Conservation (phyloP, 2,329 filamentous ascomycete genomes). For the Chaetomiaceae sp. region DNA sequence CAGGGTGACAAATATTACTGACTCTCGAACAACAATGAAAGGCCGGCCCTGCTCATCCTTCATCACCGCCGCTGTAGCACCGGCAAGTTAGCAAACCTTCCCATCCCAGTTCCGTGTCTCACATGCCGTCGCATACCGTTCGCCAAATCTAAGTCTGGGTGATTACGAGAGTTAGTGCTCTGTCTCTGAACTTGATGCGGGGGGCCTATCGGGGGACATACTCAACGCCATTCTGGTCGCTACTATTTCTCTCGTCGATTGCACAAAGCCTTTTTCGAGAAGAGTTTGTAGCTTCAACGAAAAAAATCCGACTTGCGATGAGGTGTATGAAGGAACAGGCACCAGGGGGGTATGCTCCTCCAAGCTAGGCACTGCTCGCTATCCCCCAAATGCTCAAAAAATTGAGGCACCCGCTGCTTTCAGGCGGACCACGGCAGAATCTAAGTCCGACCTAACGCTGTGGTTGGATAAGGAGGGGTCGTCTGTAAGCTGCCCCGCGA, state of each 20-base stretch:
- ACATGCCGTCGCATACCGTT: slow-evolving; percentile 60
- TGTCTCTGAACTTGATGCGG: slow-evolving; percentile 18
- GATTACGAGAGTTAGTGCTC: slow-evolving; percentile 18
- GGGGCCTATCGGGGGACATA: slow-evolving; percentile 38
- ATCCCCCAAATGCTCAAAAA: slow-evolving; percentile 28
- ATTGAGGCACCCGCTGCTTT: slow-evolving; percentile 19
- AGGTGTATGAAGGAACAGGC: slow-evolving; percentile 16
- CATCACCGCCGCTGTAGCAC: slow-evolving; percentile 61
- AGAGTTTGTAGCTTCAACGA: slow-evolving; percentile 11
- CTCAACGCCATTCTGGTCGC: slow-evolving; percentile 54
- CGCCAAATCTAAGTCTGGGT: slow-evolving; percentile 74
- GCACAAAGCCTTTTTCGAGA: slow-evolving; percentile 4
- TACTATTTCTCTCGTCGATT: slow-evolving; percentile 7
- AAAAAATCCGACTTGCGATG: background rate
- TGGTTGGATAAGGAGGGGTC: slow-evolving; percentile 15
- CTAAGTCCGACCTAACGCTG: slow-evolving; percentile 22
- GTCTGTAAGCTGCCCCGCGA: slow-evolving; percentile 17
- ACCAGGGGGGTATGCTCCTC: slow-evolving; percentile 19
- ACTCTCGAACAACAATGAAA: slow-evolving; percentile 98
- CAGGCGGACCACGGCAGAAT: slow-evolving; percentile 25
- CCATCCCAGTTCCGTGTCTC: background rate
- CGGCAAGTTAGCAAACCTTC: slow-evolving; percentile 17
- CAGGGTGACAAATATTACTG: slow-evolving; percentile 38
- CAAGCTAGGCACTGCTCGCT: slow-evolving; percentile 23
- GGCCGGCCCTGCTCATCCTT: slow-evolving; percentile 97